Evolutionary conservation across 345 rosid species (phyloP).

Genomic region (Citrus sinensis): DVS_A1.0 CM039168.1:7311501-7312000

Average conservation of each 20-base stretch:
- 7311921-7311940: not conserved
- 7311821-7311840: not conserved
- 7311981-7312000: too few species aligned
- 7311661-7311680: conserved; percentile 2
- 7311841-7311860: not conserved
- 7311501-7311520: not conserved
- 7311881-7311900: not conserved
- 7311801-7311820: not conserved
- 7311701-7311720: too few species aligned
- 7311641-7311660: conserved; percentile 1
- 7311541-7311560: not conserved
- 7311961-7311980: too few species aligned
- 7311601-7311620: not conserved
- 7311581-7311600: not conserved
- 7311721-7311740: too few species aligned
- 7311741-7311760: too few species aligned
- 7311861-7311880: not conserved
- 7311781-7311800: not conserved
- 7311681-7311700: not conserved
- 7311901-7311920: not conserved
- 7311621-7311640: not conserved
- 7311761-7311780: not conserved
- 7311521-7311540: not conserved
- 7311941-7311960: not conserved
- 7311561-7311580: conserved; percentile 1